A percentile compares a stretch with the other conserved stretches of the same genome.
Conservation (phyloP, 805 yeast species). For the Zygosaccharomyces gambellarensis region DNA sequence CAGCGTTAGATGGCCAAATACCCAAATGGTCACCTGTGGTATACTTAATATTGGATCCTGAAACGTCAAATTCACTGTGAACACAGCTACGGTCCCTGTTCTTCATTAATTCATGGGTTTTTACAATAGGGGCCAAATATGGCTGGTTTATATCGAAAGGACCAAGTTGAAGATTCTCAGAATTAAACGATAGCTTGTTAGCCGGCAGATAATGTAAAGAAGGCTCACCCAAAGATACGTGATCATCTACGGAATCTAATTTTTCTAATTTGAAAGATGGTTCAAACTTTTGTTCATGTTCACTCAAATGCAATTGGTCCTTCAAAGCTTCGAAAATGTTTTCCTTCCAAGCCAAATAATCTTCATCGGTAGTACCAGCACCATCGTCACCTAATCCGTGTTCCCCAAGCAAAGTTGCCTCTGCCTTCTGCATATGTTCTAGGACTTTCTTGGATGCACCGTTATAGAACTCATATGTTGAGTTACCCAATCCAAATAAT, state of each 20-base stretch:
- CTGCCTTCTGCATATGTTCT: conserved; percentile 50
- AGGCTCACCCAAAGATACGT: conserved; percentile 81
- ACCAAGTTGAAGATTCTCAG: conserved; percentile 45
- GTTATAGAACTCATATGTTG: conserved; percentile 89
- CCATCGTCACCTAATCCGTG: conserved; percentile 96
- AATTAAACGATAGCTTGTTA: conserved; percentile 32
- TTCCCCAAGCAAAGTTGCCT: conserved; percentile 69
- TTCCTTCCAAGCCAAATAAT: conserved; percentile 91
- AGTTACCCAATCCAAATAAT: conserved; percentile 89
- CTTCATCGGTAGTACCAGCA: conserved; percentile 90
- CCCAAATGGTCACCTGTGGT: conserved; percentile 96
- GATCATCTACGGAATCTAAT: conserved; percentile 35
- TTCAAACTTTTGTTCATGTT: conserved; percentile 73
- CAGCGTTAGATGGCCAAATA: conserved; percentile 86
- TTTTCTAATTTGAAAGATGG: conserved; percentile 52
- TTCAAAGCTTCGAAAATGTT: conserved; percentile 60
- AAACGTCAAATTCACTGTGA: conserved; percentile 83
- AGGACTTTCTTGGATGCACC: conserved; percentile 66
- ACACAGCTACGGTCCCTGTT: conserved; percentile 69
- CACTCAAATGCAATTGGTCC: conserved; percentile 61
- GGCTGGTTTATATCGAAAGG: conserved; percentile 85
- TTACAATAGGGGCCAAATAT: conserved; percentile 61
- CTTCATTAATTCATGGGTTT: conserved; percentile 66
- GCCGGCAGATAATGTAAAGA: conserved; percentile 48
- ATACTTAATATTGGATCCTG: conserved; percentile 70